Evolutionary conservation across 495 filamentous ascomycete species (phyloP).

Genomic region (Talaromyces proteolyticus): DNA sequence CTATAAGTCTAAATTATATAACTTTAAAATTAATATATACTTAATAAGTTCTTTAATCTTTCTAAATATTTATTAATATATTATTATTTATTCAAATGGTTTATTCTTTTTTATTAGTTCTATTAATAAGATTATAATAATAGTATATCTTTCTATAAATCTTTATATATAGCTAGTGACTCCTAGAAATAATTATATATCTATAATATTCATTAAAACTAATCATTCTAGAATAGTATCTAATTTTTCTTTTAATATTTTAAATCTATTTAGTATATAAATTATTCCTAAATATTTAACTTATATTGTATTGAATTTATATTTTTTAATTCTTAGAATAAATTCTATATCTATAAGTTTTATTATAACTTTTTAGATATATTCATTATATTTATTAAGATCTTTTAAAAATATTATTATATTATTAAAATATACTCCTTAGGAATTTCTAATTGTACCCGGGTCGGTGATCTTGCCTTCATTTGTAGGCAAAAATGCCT

Average conservation of each 20-base stretch:
- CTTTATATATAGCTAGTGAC: constrained; percentile 12
- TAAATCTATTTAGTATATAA: constrained; percentile 3
- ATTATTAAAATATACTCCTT: constrained; percentile 9
- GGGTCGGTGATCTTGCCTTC: not conserved
- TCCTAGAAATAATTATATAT: constrained; percentile 9
- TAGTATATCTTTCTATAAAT: constrained; percentile 8
- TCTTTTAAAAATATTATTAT: constrained; percentile 9
- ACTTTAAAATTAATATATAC: not conserved
- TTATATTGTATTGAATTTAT: constrained; percentile 9
- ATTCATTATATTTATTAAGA: constrained; percentile 7
- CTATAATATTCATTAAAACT: constrained; percentile 4
- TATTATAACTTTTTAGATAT: constrained; percentile 7
- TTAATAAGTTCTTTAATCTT: constrained; percentile 4
- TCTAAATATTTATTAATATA: constrained; percentile 6
- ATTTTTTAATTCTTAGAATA: constrained; percentile 10
- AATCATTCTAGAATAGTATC: constrained; percentile 4
- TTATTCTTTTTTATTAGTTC: constrained; percentile 8
- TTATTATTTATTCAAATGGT: constrained; percentile 2
- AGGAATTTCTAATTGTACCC: not conserved
- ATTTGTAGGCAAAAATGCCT: not conserved
- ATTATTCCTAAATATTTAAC: constrained; percentile 8
- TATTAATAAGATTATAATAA: not conserved
- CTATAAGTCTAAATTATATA: not conserved
- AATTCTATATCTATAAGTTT: constrained; percentile 4
- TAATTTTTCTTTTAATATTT: constrained; percentile 10